These are phyloP conservation scores for Schizochytrium sp. DNA, from an alignment of 108 stramenopile genomes.

Conservation along the genomic window DNA sequence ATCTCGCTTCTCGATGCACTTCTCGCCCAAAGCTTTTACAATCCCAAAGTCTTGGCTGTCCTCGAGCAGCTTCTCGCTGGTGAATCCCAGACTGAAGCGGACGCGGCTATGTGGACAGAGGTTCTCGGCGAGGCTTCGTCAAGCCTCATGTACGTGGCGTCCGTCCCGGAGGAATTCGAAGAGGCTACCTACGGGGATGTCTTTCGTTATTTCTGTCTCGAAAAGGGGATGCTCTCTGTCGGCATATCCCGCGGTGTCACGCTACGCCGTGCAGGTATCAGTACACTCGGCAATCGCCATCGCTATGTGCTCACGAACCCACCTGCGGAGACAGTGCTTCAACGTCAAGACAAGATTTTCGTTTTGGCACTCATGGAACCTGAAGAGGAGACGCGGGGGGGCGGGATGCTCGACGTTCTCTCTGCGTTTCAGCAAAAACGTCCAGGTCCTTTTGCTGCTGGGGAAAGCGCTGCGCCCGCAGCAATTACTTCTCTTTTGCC, in stretches of 20 bases:
- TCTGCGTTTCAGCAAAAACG: no score
- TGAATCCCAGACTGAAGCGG: neutral
- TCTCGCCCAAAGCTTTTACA: neutral
- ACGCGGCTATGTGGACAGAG: neutral
- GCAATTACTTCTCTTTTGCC: no score
- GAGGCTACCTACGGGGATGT: neutral
- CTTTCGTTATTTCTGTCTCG: neutral
- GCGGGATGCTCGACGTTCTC: neutral
- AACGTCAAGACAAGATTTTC: neutral
- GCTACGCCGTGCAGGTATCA: neutral
- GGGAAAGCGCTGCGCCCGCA: no score
- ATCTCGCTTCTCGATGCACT: neutral
- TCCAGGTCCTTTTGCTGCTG: no score
- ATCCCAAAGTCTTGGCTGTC: neutral
- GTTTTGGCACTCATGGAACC: neutral
- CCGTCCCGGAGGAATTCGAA: conserved; percentile 1
- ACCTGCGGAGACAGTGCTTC: neutral
- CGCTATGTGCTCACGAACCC: conserved; percentile 14
- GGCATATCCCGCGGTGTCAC: neutral
- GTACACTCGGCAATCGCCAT: neutral
- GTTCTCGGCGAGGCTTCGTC: neutral
- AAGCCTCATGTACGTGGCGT: neutral
- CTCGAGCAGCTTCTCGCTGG: neutral
- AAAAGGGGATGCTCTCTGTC: neutral
- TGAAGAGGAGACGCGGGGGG: neutral